Evolutionary conservation across 768 basidiomycete species (phyloP), one percentile per base, ranked within the genome.

Genomic region (Chalciporus pseudorubinellus): DNA sequence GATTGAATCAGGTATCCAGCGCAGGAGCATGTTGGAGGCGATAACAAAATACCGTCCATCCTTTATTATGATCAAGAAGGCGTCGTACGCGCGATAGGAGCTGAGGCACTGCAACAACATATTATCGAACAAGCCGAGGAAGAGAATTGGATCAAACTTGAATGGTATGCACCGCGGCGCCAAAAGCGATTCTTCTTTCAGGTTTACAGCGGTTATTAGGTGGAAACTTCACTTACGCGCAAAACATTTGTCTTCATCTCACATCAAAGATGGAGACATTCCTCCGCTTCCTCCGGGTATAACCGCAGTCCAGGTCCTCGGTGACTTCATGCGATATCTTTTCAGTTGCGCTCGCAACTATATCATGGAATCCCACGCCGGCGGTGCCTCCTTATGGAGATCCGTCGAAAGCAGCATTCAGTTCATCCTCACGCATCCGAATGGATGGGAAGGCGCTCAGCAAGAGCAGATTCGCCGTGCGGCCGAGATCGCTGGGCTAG

Each of bases 31-130:
- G 64, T 72, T n/a, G 74, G 73, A 3, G 73, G 75, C 5, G 73
- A 78, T 46, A 73, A 69, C 20, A 81, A 79, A 51, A 76, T 81
- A 38, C 79, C 77, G 0, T 75, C 77, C 0, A 64, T 78, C 28
- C 50, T 81, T 13, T 76, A 75, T 51, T 81, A 81, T 52, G 77
- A 78, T 50, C 46, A 55, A 9, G 52, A 66, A n/a, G 78, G 76
- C 2, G 31, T 34, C 0, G 63, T 74, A 3, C 68, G 59, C 33
- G 79, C 78, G 0, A 62, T 72, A 5, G 79, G 79, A 0, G 77
- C 76, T 1, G 77, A 78, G 50, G 71, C 77, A 0, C 19, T 57
- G 12, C 62, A 69, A 14, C 67, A 71, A 26, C 64, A 66, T 11
- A 59, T 72, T 21, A 59, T 71, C 18, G 71, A 72, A 4, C 53